Conservation (phyloP, 139 green algal species). For the Coelastrella sp. region DNA sequence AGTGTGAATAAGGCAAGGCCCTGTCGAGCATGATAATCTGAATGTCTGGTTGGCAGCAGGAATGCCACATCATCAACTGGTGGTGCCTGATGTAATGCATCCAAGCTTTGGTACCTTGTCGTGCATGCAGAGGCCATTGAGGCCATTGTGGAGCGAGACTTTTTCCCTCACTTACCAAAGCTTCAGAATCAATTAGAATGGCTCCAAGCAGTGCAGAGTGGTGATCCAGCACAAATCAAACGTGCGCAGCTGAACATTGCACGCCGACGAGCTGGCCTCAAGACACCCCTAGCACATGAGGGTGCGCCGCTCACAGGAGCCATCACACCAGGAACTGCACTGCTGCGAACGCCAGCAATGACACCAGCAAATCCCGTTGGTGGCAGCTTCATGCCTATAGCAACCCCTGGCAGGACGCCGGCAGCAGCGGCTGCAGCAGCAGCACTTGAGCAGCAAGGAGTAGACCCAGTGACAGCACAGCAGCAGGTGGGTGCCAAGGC, state of each 20-base stretch:
- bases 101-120: not conserved
- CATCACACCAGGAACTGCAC: conserved; percentile 52
- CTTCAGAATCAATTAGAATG: conserved; percentile 90
- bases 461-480: conserved; percentile 16
- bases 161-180: conserved; percentile 90
- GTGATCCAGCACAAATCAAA: conserved; percentile 62
- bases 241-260: conserved; percentile 90
- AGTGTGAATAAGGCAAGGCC: too few species aligned
- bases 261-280: conserved; percentile 65
- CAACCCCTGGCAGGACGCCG: conserved; percentile 8
- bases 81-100: too few species aligned
- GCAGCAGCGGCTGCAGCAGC: conserved; percentile 34
- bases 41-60: too few species aligned
- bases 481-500: conserved; percentile 15
- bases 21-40: too few species aligned
- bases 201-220: conserved; percentile 84
- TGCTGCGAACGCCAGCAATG: conserved; percentile 67
- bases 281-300: conserved; percentile 35
- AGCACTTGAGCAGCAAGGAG: conserved; percentile 8
- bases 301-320: conserved; percentile 6
- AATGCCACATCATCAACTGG: too few species aligned
- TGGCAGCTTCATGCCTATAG: not conserved
- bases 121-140: conserved; percentile 71
- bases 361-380: conserved; percentile 55
- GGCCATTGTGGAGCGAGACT: conserved; percentile 94